Evolutionary conservation across 345 rosid species (phyloP), one percentile per base, ranked within the genome.

Genomic region (Rhodomyrtus tomentosa): DNA sequence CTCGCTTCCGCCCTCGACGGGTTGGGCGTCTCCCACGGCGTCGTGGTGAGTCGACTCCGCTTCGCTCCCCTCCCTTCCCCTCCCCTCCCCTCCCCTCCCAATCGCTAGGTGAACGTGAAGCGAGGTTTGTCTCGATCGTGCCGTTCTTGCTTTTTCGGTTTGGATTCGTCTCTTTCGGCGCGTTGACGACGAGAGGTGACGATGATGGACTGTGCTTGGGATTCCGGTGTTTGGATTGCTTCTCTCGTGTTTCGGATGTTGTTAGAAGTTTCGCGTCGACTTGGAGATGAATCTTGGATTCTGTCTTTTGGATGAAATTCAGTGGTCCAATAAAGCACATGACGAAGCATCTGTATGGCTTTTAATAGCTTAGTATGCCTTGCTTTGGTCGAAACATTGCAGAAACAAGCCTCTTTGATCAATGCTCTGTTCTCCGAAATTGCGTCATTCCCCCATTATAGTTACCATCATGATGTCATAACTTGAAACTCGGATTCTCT

Each of bases 1-100:
- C 94, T 93, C 68, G 95, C 95, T 55, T 92, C 95, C 82, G 92
- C 92, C 52, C 92, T 93, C 81, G 55, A 87, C 83, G 85, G 79
- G 51, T 89, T 90, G 29, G 93, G 93, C 49, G 84, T 92, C 84
- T 86, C 88, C 58, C 88, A 81, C 48, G 89, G 91, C 29, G 94
- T 92, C 59, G 94, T 91, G 88, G 95, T 91, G 85, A 84, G 84
- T 80, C 59, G 10, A 62, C 4, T 10, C 24, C 40, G 40, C 22
- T 16, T 11, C 49, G 6, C 40, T 38, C 40, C 40, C 40, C 40
- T 38, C 40, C 4, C 10, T 2, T 45, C n/a, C 42, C 40, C 45
- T 40, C 45, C 45, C 45, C 45, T 40, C 45, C 8, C 14, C 14
- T 49, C 24, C 40, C 22, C 11, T 29, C 74, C 74, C 42, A 10